phyloP scores from a whole-genome alignment of 1,284 basidiomycete species.

The Pterulicium gracile region DNA sequence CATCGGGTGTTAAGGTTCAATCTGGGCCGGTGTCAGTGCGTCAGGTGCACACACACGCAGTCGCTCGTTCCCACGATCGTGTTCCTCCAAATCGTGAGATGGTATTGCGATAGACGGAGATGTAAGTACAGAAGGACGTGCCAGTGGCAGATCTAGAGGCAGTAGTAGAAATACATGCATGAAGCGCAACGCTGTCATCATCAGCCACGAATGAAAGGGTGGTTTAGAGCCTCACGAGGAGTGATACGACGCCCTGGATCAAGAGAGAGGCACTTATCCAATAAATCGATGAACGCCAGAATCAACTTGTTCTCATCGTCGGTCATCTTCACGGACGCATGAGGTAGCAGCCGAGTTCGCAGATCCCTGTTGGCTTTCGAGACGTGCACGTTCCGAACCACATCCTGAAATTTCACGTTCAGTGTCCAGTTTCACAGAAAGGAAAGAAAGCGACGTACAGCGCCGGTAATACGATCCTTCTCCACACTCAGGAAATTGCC shows the following conservation, averaged over 20 bases:
- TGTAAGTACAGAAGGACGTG: too few relatives aligned
- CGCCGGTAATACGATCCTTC: slow-evolving; percentile 72
- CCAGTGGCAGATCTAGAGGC: too few relatives aligned
- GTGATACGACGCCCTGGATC: slow-evolving; percentile 83
- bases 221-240: slow-evolving; percentile 79
- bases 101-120: too few relatives aligned
- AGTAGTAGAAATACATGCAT: too few relatives aligned
- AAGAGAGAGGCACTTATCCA: slow-evolving; percentile 88
- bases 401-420: slow-evolving; percentile 44
- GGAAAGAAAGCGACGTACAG: slow-evolving; percentile 39
- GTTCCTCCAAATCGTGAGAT: too few relatives aligned
- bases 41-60: too few relatives aligned
- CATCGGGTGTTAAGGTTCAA: too few relatives aligned
- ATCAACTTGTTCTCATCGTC: slow-evolving; percentile 84
- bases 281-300: slow-evolving; percentile 79
- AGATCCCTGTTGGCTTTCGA: slow-evolving; percentile 81
- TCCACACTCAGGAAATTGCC: slow-evolving; percentile 76
- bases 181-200: too few relatives aligned
- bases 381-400: slow-evolving; percentile 72
- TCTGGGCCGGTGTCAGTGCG: too few relatives aligned
- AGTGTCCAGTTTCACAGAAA: slow-evolving; percentile 9
- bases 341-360: slow-evolving; percentile 73
- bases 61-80: too few relatives aligned
- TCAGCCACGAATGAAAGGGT: slow-evolving; percentile 76
- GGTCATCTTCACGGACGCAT: slow-evolving; percentile 65